Base-by-base conservation (phyloP, 2,329 filamentous ascomycete species). In the Cladosporium halotolerans region DNA sequence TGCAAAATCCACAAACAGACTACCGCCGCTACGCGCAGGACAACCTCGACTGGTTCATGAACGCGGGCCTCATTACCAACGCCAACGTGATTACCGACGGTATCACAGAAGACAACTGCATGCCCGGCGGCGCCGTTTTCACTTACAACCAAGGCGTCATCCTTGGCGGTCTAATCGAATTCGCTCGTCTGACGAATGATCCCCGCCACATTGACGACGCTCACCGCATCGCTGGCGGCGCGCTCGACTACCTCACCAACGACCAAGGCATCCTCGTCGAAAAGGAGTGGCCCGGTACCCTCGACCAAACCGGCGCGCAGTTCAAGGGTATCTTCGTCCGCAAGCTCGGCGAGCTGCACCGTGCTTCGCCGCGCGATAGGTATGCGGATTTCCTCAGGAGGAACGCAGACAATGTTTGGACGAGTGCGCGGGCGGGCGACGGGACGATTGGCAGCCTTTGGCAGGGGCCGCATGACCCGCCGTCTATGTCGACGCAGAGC, bases 251-350 rank as follows among this genome's bases (percentile, higher is more conserved):
- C 7, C 67, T 75, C 9, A 64, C 66, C 10, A 68, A 71, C 47
- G 44, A 42, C 19, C 60, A 69, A 10, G 68, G 70, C 18, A 63
- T 75, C 14, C 57, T 75, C 1, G 69, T 70, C 41, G 72, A 75
- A 34, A 54, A 39, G 9, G 50, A 45, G 16, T 57, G 56, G 19
- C 59, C 60, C 1, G 48, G 52, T 4, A 53, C 60, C 9, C 68
- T 66, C 42, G 71, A 70, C 18, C 60, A 53, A 11, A 69, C 71
- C 44, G 78, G 74, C 1, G 75, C 79, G 33, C 81, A 85, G 62
- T 89, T 88, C 76, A 89, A 89, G 69, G 85, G 85, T 3, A 74
- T 87, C 31, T 86, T 88, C 57, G 75, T 80, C n/a, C 77, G 83
- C 18, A 86, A 86, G 62, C 70, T 89, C 18, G 73, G 74, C 19